These are phyloP conservation scores for Beauveria sp. DNA, from an alignment of 2,329 filamentous ascomycete genomes.

Conservation along the genomic window DNA sequence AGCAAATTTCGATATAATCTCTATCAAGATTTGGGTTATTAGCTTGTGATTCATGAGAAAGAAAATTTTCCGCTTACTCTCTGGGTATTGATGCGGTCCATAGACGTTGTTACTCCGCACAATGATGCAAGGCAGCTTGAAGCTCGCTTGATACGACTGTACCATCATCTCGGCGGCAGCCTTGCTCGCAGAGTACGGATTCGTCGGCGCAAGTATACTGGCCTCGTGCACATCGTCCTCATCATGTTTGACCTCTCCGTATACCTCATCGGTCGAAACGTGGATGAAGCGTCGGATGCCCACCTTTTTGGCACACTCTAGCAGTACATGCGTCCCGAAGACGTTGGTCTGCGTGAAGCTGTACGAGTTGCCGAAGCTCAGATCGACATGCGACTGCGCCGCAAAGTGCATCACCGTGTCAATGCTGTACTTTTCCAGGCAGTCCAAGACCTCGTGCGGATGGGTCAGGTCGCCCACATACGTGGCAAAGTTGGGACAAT, in stretches of 20 bases:
- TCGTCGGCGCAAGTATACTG: constrained; percentile 69
- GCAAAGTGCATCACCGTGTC: constrained; percentile 81
- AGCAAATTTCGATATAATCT: constrained; percentile 78
- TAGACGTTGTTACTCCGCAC: constrained; percentile 81
- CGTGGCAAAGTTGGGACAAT: constrained; percentile 66
- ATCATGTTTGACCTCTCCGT: constrained; percentile 68
- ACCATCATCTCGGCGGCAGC: constrained; percentile 79
- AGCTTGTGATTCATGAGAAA: neutral
- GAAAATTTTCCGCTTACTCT: constrained; percentile 49
- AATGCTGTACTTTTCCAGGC: constrained; percentile 62
- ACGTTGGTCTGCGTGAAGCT: constrained; percentile 77
- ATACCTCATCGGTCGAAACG: constrained; percentile 79
- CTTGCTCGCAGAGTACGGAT: constrained; percentile 75
- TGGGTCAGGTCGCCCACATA: constrained; percentile 74
- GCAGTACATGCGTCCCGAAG: constrained; percentile 73
- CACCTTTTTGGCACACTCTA: constrained; percentile 68
- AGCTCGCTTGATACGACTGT: constrained; percentile 79
- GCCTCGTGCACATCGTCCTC: constrained; percentile 65
- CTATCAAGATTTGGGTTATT: constrained; percentile 32
- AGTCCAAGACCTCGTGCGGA: constrained; percentile 60
- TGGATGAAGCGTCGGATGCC: constrained; percentile 69
- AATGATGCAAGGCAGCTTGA: constrained; percentile 72
- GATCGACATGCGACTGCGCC: constrained; percentile 76
- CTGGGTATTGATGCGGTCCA: constrained; percentile 75
- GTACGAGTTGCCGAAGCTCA: constrained; percentile 77